Conservation (phyloP, 768 basidiomycete genomes). For the Boletus reticulatus region DNA sequence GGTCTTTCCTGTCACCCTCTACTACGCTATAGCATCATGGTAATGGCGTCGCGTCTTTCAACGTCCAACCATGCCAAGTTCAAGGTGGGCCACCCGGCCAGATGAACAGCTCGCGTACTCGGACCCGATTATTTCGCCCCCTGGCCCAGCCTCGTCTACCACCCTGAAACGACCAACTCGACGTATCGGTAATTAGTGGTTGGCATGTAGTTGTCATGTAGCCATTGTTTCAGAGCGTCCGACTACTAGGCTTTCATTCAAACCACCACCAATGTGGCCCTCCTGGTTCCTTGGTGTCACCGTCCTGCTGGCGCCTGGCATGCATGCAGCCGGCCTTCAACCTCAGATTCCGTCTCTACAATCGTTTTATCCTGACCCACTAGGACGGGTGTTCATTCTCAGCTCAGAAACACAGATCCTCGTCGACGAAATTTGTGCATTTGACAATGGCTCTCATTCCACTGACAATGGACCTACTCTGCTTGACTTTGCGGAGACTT, state of each 20-base stretch:
- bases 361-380: constrained; percentile 25
- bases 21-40: too few species aligned
- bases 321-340: constrained; percentile 3
- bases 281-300: not conserved
- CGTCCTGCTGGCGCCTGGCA: not conserved
- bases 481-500: constrained; percentile 36
- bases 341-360: constrained; percentile 40
- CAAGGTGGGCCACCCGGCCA: too few species aligned
- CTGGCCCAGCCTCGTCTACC: too few species aligned
- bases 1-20: too few species aligned
- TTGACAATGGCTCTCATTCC: not conserved
- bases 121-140: too few species aligned
- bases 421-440: constrained; percentile 33
- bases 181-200: too few species aligned
- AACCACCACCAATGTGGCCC: constrained; percentile 2
- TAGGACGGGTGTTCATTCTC: constrained; percentile 30
- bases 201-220: too few species aligned
- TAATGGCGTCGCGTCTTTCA: too few species aligned
- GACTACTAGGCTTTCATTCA: not conserved
- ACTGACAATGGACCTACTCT: constrained; percentile 33
- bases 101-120: too few species aligned
- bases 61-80: too few species aligned
- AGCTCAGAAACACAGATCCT: constrained; percentile 31
- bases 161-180: too few species aligned
- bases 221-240: not conserved